These are phyloP conservation scores for Noccaea caerulescens DNA, from an alignment of 345 rosid species.

Conservation along the genomic window DNA sequence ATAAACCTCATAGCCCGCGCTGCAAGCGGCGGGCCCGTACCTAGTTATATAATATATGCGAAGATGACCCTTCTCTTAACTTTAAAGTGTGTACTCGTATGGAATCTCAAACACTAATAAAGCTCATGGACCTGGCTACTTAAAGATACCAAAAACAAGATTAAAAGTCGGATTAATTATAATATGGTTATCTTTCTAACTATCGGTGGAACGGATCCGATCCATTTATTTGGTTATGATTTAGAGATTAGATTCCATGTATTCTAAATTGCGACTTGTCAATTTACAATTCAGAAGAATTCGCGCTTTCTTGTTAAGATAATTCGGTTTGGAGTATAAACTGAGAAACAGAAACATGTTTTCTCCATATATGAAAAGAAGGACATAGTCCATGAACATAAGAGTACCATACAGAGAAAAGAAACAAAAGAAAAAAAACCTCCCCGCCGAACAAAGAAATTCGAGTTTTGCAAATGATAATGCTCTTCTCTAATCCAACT, in stretches of 20 bases:
- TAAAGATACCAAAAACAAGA: conserved; percentile 12
- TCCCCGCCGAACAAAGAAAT: conserved; percentile 16
- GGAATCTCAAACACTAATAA: conserved; percentile 31
- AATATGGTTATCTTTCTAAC: conserved; percentile 35
- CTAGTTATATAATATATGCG: background rate
- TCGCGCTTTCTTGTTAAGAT: conserved; percentile 15
- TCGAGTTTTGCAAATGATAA: conserved; percentile 22
- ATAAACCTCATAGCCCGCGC: too few species aligned
- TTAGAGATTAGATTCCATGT: conserved; percentile 35
- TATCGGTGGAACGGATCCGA: conserved; percentile 34
- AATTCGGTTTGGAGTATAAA: background rate
- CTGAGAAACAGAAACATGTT: too few species aligned
- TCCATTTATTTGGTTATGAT: conserved; percentile 28
- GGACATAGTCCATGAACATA: conserved; percentile 13
- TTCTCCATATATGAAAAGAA: background rate
- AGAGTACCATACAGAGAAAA: conserved; percentile 19
- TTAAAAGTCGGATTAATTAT: conserved; percentile 34
- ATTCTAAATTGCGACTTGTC: conserved; percentile 21
- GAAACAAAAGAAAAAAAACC: background rate
- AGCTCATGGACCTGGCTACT: conserved; percentile 31
- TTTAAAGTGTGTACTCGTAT: conserved; percentile 19
- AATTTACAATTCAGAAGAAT: conserved; percentile 30
- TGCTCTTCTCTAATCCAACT: conserved; percentile 29
- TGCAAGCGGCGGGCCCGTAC: too few species aligned
- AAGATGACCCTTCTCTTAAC: conserved; percentile 14